Evolutionary conservation across 2,329 filamentous ascomycete species (phyloP).

Genomic region (Colletotrichum godetiae): DNA sequence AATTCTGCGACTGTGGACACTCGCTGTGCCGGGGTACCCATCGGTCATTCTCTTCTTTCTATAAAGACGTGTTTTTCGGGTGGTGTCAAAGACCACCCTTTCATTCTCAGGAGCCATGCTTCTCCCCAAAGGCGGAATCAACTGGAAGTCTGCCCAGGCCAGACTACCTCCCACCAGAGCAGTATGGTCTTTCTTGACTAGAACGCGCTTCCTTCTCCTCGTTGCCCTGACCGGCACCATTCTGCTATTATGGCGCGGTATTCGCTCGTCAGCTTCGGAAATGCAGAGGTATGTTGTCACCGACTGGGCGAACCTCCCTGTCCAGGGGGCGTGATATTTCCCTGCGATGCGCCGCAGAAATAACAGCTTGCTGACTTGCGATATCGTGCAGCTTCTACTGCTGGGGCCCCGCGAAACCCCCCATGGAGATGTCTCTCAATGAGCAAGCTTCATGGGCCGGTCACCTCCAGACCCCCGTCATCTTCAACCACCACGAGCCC

Average conservation of each 20-base stretch:
- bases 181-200: conserved; percentile 76
- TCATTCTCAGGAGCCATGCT: conserved; percentile 70
- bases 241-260: conserved; percentile 88
- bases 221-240: conserved; percentile 77
- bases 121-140: conserved; percentile 88
- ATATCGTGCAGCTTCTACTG: conserved; percentile 83
- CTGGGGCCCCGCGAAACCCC: conserved; percentile 94
- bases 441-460: conserved; percentile 91
- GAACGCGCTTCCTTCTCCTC: conserved; percentile 81
- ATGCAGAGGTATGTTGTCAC: conserved; percentile 82
- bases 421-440: conserved; percentile 93
- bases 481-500: conserved; percentile 95
- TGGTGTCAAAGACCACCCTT: conserved; percentile 54
- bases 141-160: conserved; percentile 90
- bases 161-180: conserved; percentile 82
- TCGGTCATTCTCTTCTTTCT: conserved; percentile 9
- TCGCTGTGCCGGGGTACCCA: conserved; percentile 16
- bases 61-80: conserved; percentile 40
- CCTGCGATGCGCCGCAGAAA: neutral
- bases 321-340: neutral
- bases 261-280: conserved; percentile 82
- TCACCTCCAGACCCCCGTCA: conserved; percentile 90
- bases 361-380: conserved; percentile 15
- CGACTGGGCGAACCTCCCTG: neutral
- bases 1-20: conserved; percentile 8